Evolutionary conservation across 2,329 filamentous ascomycete species (phyloP), one percentile per base, ranked within the genome.

Genomic region (Fusarium sp.): DNA sequence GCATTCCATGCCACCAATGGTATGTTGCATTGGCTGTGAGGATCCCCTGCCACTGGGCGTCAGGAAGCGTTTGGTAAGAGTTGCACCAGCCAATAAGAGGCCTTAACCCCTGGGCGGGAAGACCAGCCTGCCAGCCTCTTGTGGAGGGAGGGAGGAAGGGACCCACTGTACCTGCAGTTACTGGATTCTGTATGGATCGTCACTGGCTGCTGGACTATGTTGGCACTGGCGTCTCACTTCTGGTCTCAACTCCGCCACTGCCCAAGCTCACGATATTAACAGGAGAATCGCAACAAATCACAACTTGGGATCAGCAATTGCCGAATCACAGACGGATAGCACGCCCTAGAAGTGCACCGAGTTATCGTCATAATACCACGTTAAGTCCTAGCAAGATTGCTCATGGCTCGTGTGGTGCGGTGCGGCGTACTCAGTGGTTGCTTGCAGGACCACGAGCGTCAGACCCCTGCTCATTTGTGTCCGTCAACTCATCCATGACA

Each of bases 1-100:
- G 48, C 30, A 59, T 56, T 63, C 45, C 67, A 70, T 74, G 68
- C 76, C 75, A 78, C 76, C 76, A 78, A 78, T 78, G 68, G 65
- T 54, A 61, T 60, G 61, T 65, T 59, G 62, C 54, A 70, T 70
- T 64, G 60, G 56, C 45, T 44, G 41, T 55, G 47, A 45, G 59
- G 55, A 54, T 11, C 59, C 75, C 75, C 58, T 69, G 74, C 70
- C 47, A 47, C 57, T 55, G 47, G 70, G 68, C 68, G 76, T 65
- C 70, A 78, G 56, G 64, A 67, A 77, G 72, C 62, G 74, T 75
- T 77, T 76, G 72, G 62, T 61, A 55, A 34, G 52, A 44, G 58
- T 52, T 15, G 56, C 30, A 70, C 54, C 70, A 38, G 32, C 76
- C 70, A 78, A 78, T 77, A 20, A 68, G 36, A 45, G 17, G n/a